phyloP scores from a whole-genome alignment of 2,329 filamentous ascomycete genomes.

The Pseudogymnoascus sp. region DNA sequence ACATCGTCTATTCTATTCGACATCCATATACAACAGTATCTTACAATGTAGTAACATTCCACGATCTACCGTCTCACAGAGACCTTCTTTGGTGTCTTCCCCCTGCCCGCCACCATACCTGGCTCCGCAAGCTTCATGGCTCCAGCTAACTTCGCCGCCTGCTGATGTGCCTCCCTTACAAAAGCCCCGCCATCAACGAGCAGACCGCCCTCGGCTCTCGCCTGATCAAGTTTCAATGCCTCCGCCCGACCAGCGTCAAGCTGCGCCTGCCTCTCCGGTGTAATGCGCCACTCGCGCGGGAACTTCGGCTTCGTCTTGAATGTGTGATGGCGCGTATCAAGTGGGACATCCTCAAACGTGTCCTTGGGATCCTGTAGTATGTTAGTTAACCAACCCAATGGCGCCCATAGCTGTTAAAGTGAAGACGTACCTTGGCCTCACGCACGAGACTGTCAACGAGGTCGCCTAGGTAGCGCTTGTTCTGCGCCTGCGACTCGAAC shows the following conservation, averaged over 20 bases:
- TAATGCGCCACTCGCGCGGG: conserved; percentile 76
- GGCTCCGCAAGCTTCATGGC: conserved; percentile 18
- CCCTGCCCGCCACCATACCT: conserved; percentile 20
- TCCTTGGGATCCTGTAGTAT: conserved; percentile 56
- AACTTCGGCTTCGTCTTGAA: conserved; percentile 60
- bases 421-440: conserved; percentile 54
- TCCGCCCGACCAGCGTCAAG: conserved; percentile 53
- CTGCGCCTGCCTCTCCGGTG: conserved; percentile 54
- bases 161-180: conserved; percentile 35
- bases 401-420: background rate
- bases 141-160: conserved; percentile 10
- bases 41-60: conserved; percentile 2
- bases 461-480: conserved; percentile 89
- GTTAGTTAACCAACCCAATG: conserved; percentile 13
- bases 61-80: conserved; percentile 18
- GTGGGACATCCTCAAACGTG: conserved; percentile 78
- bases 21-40: conserved; percentile 1
- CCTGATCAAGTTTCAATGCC: conserved; percentile 44
- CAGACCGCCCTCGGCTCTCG: conserved; percentile 42
- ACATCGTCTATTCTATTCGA: conserved; percentile 1
- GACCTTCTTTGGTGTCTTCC: conserved; percentile 18
- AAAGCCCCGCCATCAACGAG: conserved; percentile 49
- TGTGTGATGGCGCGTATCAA: conserved; percentile 80
- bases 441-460: conserved; percentile 63
- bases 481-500: conserved; percentile 83